phyloP scores from a whole-genome alignment of 768 basidiomycete species.

The Phallus indusiatus region DNA sequence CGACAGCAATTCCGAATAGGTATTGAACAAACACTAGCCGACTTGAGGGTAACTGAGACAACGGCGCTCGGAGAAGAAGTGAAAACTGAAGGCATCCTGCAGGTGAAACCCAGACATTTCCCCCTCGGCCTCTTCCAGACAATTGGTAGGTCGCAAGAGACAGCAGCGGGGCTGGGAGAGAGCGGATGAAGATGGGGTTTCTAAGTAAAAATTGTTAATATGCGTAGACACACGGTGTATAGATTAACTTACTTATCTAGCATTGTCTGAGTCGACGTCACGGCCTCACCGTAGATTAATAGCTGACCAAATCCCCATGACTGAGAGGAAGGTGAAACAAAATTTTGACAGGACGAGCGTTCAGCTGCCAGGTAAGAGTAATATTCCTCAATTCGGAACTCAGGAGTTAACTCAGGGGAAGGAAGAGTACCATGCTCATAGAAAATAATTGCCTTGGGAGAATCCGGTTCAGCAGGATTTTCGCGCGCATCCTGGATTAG shows the following conservation, averaged over 20 bases:
- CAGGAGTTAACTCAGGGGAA: conserved; percentile 44
- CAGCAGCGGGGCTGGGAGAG: conserved; percentile 65
- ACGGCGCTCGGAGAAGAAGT: conserved; percentile 51
- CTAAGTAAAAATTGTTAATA: conserved; percentile 30
- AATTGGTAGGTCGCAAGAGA: conserved; percentile 86
- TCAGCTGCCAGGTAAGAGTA: conserved; percentile 1
- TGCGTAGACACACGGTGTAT: background rate
- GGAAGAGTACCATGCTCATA: conserved; percentile 42
- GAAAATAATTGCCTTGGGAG: conserved; percentile 44
- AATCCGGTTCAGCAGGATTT: conserved; percentile 1
- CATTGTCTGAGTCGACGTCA: conserved; percentile 93
- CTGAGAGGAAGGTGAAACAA: background rate
- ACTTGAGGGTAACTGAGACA: conserved; percentile 39
- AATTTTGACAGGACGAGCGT: background rate
- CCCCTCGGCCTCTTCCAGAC: conserved; percentile 78
- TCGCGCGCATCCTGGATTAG: conserved; percentile 18
- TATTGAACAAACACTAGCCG: conserved; percentile 92
- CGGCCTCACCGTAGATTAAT: conserved; percentile 77
- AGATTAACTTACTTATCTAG: conserved; percentile 64
- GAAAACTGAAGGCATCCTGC: conserved; percentile 84
- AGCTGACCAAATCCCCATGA: conserved; percentile 56
- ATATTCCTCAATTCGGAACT: conserved; percentile 8
- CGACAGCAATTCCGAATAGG: conserved; percentile 81
- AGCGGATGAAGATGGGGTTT: conserved; percentile 61
- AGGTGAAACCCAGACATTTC: conserved; percentile 90